Evolutionary conservation across 1,139 yeast species (phyloP), one percentile per base, ranked within the genome.

Genomic region (Nakaseomyces uthaithaninus): DNA sequence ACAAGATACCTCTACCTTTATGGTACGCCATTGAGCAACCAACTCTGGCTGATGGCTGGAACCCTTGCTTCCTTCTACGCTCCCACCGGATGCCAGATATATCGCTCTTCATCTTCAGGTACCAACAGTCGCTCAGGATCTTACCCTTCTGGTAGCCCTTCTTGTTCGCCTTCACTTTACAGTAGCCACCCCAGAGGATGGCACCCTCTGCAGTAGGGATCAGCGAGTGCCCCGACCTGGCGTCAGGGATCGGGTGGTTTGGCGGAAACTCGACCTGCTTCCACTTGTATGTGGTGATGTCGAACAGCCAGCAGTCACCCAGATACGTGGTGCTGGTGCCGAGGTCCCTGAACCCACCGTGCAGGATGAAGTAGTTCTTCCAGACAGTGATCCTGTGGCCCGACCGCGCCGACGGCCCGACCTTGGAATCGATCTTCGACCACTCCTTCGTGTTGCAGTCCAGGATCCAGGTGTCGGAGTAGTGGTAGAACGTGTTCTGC

Each of bases 401-500:
- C 0, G 95, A 86, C 48, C 98, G 69, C 0, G 95, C 84, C 20
- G 80, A 68, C 1, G 98, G 98, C 1, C 82, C 79, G 45, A 70
- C 74, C 50, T 80, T 82, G 38, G 68, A 67, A 42, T 91, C 97
- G 6, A 87, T 66, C 56, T 87, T 87, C 18, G 84, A 71, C 97
- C 97, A 91, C 62, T 87, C 95, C 54, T 84, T 86, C 12, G 81
- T 69, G 24, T 74, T 77, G 1, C 89, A 75, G 54, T 91, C 97
- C 45, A 91, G 66, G 40, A 89, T 70, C 97, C 97, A 91, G 3
- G 95, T 82, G 57, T 91, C 98, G 15, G 95, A 93, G 60, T 86
- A 91, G 62, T 91, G 98, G 61, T 91, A 93, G 61, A 91, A 91
- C 0, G 96, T 86, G 38, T 87, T 79, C 62, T 91, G 98, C 56